Base-by-base conservation (phyloP, 257 asterid species). In the Verbena officinalis region DNA sequence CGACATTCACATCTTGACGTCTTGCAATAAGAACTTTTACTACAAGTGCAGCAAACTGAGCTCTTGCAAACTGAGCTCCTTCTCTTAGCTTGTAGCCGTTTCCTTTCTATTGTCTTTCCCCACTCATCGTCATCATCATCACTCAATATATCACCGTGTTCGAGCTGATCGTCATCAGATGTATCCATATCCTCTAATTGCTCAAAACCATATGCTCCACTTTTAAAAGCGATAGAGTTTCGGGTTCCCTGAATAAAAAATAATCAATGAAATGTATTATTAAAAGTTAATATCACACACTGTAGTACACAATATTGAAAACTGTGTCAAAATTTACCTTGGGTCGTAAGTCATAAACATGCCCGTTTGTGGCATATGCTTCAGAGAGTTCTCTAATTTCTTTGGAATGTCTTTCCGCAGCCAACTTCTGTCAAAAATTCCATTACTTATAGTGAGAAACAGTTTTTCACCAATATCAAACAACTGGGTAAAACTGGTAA, bases 111-210 rank as follows among this genome's bases (percentile, higher is more conserved):
- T 0, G 80, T 67, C 11, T 9, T 63, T 45, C 2, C 77, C 90
- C 87, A 81, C 58, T 77, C 90, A 1, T 6, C 23, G 31, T 80
- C 94, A 7, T 67, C 78, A 17, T 71, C 83, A 9, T 72, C 85
- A 9, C 49, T 59, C 3, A 45, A 56, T 43, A 16, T 7, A 22
- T 59, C 27, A 9, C 65, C 30, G 14, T 63, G 31, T 27, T 75
- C 90, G 60, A 61, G 34, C 23, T 30, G 60, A 27, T 74, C 79
- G 46, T 75, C 86, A 52, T 88, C 95, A 1, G 99, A 84, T 55
- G 86, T 90, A 40, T 90, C 97, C 99, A 94, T 94, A 75, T 94
- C 96, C 68, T 86, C 99, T 44, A 72, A 46, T 31, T 36, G 53
- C 59, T 68, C 84, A 43, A 7, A 12, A 7, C 50, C 72, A 59